phyloP scores from a whole-genome alignment of 371 early-diverging fungal genomes.

The Rozella allomycis region DNA sequence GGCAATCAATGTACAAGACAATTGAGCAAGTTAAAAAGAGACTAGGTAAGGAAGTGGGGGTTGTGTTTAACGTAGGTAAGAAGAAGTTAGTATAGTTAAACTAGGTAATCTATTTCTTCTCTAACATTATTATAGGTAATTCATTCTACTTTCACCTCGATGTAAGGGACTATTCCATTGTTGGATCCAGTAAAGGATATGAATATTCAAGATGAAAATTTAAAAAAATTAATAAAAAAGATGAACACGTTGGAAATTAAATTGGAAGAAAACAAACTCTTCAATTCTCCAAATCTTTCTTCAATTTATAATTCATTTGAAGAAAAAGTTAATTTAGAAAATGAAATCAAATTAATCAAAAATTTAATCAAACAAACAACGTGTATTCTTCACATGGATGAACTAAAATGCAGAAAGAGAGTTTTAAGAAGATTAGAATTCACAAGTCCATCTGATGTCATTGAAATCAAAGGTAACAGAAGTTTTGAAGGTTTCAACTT shows the following conservation, averaged over 20 bases:
- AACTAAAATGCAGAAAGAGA: conserved; percentile 67
- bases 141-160: not conserved
- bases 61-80: not conserved
- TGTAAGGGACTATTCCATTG: conserved; percentile 33
- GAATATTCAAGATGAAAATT: conserved; percentile 56
- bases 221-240: conserved; percentile 43
- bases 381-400: conserved; percentile 69
- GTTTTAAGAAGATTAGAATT: conserved; percentile 72
- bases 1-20: conserved; percentile 40
- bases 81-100: too few relatives aligned
- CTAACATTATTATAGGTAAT: too few relatives aligned
- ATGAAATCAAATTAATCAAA: conserved; percentile 37
- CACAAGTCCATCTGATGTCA: conserved; percentile 53
- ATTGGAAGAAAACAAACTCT: conserved; percentile 33
- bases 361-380: conserved; percentile 50
- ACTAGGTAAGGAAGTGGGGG: conserved; percentile 23
- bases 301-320: conserved; percentile 37
- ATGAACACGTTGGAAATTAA: conserved; percentile 42
- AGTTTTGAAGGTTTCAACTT: too few relatives aligned
- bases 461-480: conserved; percentile 94
- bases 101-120: too few relatives aligned
- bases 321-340: conserved; percentile 22
- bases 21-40: conserved; percentile 46
- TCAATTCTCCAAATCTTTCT: conserved; percentile 26
- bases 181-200: conserved; percentile 76